phyloP scores from a whole-genome alignment of 345 rosid species.

The Citrus hindsii region DNA sequence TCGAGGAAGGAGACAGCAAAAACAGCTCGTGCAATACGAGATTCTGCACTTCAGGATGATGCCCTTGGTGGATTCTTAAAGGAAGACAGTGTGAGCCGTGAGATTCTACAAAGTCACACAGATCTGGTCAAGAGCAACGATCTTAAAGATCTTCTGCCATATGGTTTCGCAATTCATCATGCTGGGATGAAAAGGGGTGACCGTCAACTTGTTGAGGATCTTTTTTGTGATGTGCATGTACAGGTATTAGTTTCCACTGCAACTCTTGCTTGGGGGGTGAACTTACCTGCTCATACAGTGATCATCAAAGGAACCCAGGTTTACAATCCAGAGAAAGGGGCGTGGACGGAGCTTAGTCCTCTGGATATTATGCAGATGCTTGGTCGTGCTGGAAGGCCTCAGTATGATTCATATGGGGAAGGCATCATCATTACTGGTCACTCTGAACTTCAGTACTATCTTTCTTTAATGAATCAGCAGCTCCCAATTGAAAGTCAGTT shows the following conservation, averaged over 20 bases:
- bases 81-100: constrained; percentile 85
- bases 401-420: constrained; percentile 85
- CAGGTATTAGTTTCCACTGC: constrained; percentile 96
- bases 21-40: constrained; percentile 76
- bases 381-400: constrained; percentile 99
- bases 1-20: constrained; percentile 94
- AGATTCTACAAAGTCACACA: constrained; percentile 68
- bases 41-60: constrained; percentile 79
- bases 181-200: constrained; percentile 93
- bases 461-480: constrained; percentile 96
- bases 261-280: constrained; percentile 99
- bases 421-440: constrained; percentile 95
- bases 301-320: constrained; percentile 95
- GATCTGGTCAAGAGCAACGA: constrained; percentile 32
- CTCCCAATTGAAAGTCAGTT: constrained; percentile 98
- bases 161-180: constrained; percentile 93
- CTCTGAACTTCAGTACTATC: constrained; percentile 81
- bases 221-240: constrained; percentile 69
- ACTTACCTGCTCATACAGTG: constrained; percentile 92
- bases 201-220: constrained; percentile 83
- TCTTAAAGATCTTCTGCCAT: constrained; percentile 63
- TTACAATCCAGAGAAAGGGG: constrained; percentile 96
- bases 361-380: constrained; percentile 99
- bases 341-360: constrained; percentile 95
- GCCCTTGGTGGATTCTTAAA: constrained; percentile 74